phyloP scores from a whole-genome alignment of 306 rosid genomes.

The Rosa chinensis region DNA sequence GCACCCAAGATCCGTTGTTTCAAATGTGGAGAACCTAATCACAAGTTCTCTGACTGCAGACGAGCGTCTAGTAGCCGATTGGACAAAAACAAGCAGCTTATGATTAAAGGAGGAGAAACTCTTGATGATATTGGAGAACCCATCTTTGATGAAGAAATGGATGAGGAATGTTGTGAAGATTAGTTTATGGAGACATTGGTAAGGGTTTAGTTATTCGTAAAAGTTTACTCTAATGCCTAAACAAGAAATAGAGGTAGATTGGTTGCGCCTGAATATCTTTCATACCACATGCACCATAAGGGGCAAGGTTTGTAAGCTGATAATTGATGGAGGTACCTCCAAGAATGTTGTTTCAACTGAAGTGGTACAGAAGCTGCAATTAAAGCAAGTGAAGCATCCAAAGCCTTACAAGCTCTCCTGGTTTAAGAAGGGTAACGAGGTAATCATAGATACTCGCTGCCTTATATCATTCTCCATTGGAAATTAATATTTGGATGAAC shows the following conservation, averaged over 20 bases:
- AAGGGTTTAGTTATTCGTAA: background rate
- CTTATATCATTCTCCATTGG: background rate
- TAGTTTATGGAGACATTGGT: background rate
- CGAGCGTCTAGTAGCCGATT: background rate
- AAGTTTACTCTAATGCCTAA: background rate
- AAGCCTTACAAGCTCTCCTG: background rate
- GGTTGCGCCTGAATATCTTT: background rate
- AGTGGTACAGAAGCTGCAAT: background rate
- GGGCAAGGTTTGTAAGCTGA: background rate
- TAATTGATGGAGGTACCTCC: background rate
- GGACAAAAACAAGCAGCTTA: background rate
- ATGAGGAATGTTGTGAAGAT: background rate
- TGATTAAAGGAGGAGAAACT: background rate
- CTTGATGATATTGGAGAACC: background rate
- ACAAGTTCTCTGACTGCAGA: background rate
- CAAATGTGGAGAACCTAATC: background rate
- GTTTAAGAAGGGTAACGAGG: background rate
- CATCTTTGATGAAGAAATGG: background rate
- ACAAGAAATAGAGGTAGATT: background rate
- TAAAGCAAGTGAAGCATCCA: background rate
- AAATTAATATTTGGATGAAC: background rate
- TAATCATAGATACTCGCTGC: background rate
- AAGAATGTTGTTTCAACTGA: background rate
- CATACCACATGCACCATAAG: background rate
- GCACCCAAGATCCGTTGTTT: background rate